These are phyloP conservation scores for Daldinia decipiens DNA, from an alignment of 495 filamentous ascomycete species.

Conservation along the genomic window DNA sequence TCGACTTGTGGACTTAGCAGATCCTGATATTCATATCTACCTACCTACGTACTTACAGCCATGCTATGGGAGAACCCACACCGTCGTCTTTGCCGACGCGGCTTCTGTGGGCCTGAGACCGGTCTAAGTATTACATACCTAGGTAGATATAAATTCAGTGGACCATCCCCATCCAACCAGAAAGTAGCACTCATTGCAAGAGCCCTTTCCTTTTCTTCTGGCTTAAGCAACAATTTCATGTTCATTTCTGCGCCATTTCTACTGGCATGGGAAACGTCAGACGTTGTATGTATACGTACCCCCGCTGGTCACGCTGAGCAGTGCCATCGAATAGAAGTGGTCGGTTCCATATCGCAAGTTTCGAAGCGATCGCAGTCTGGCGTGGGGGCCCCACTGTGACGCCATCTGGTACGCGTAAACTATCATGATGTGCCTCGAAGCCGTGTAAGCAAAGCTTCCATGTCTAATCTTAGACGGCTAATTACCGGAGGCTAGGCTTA, in stretches of 20 bases:
- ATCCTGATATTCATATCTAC: conserved; percentile 10
- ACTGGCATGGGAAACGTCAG: background rate
- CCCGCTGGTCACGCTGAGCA: conserved; percentile 7
- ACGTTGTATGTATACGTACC: conserved; percentile 24
- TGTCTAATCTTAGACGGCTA: background rate
- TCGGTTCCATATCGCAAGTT: background rate
- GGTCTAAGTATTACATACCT: background rate
- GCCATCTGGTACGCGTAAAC: conserved; percentile 21
- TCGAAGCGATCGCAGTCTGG: background rate
- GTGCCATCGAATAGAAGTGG: conserved; percentile 19
- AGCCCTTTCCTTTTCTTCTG: background rate
- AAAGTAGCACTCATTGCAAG: background rate
- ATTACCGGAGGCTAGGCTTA: conserved; percentile 23
- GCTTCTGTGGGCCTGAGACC: conserved; percentile 12
- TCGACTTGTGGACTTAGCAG: conserved; percentile 27
- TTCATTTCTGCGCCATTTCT: background rate
- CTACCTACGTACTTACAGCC: background rate
- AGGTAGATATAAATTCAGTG: conserved; percentile 22
- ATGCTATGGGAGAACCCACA: background rate
- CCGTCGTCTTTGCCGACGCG: conserved; percentile 7
- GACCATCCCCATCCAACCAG: conserved; percentile 17
- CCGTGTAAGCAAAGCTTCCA: conserved; percentile 39
- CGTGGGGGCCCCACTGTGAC: conserved; percentile 29
- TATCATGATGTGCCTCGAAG: background rate
- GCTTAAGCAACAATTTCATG: background rate